These are phyloP conservation scores for Lactifluus subvellereus DNA, from an alignment of 768 basidiomycete species.

Conservation along the genomic window DNA sequence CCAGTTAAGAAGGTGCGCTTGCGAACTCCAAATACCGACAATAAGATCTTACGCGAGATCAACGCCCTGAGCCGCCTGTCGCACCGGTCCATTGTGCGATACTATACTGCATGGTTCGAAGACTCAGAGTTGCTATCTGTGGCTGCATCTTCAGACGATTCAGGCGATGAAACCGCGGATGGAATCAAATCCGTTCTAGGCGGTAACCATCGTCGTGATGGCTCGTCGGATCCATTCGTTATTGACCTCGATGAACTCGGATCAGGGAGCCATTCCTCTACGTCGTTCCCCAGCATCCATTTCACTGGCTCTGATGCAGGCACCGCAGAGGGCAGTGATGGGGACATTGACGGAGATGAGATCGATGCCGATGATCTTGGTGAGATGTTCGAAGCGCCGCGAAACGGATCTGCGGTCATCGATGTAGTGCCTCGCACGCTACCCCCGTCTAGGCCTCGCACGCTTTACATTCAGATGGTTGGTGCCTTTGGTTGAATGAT, in stretches of 20 bases:
- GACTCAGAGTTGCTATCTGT: conserved; percentile 48
- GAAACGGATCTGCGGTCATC: conserved; percentile 15
- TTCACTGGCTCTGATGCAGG: conserved; percentile 43
- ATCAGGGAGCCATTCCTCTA: conserved; percentile 43
- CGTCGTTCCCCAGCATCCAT: conserved; percentile 80
- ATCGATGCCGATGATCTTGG: conserved; percentile 28
- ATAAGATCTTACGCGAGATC: conserved; percentile 87
- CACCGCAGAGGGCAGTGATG: conserved; percentile 42
- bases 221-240: conserved; percentile 46
- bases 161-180: conserved; percentile 34
- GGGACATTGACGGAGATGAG: conserved; percentile 38
- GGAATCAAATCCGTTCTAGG: conserved; percentile 54
- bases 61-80: conserved; percentile 81
- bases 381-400: conserved; percentile 25
- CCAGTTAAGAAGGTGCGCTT: conserved; percentile 87
- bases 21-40: conserved; percentile 70
- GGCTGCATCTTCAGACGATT: conserved; percentile 43
- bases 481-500: conserved; percentile 17
- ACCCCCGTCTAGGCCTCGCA: conserved; percentile 34
- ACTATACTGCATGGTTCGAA: conserved; percentile 90
- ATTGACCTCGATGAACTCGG: conserved; percentile 60
- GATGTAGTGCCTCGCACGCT: conserved; percentile 14
- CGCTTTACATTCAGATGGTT: conserved; percentile 94
- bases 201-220: conserved; percentile 30
- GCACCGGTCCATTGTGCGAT: conserved; percentile 88